Conservation (phyloP, 352 stramenopile species). For the Globisporangium rhizosaccharum region DNA sequence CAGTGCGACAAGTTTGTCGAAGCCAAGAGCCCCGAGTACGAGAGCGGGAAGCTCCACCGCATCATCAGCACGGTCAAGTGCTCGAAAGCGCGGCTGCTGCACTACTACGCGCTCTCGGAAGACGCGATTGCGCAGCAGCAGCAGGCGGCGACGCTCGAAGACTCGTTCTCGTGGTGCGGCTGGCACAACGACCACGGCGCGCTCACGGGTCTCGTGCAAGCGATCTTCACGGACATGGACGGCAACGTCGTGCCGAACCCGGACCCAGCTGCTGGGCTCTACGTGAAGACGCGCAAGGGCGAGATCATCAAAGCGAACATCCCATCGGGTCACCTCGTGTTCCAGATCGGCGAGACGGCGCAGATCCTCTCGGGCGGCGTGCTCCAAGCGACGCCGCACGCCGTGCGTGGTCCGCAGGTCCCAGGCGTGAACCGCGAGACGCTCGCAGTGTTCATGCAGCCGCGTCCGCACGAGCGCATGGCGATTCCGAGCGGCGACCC, state of each 20-base stretch:
- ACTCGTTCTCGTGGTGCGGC: slow-evolving; percentile 94
- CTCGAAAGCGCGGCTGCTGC: slow-evolving; percentile 91
- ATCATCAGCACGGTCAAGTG: slow-evolving; percentile 88
- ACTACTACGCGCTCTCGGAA: slow-evolving; percentile 92
- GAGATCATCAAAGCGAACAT: slow-evolving; percentile 88
- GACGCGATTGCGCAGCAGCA: slow-evolving; percentile 48
- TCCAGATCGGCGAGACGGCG: slow-evolving; percentile 94
- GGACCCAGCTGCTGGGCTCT: slow-evolving; percentile 86
- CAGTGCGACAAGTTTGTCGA: slow-evolving; percentile 91
- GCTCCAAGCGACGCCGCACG: slow-evolving; percentile 90
- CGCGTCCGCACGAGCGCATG: slow-evolving; percentile 84
- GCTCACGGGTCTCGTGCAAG: slow-evolving; percentile 92
- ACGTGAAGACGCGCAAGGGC: slow-evolving; percentile 90
- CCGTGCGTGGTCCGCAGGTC: slow-evolving; percentile 78
- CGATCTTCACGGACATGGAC: slow-evolving; percentile 82
- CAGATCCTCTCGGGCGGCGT: slow-evolving; percentile 93
- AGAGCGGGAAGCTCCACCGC: slow-evolving; percentile 74
- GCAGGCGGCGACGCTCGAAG: slow-evolving; percentile 38
- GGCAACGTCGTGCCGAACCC: slow-evolving; percentile 64
- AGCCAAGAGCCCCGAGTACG: slow-evolving; percentile 67
- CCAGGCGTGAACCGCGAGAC: slow-evolving; percentile 87
- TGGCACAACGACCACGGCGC: slow-evolving; percentile 97
- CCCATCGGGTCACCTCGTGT: slow-evolving; percentile 83
- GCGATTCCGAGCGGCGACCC: slow-evolving; percentile 42
- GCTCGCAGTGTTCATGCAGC: slow-evolving; percentile 97